phyloP scores from a whole-genome alignment of 1,284 basidiomycete species.

The Fomitiporia mediterranea region DNA sequence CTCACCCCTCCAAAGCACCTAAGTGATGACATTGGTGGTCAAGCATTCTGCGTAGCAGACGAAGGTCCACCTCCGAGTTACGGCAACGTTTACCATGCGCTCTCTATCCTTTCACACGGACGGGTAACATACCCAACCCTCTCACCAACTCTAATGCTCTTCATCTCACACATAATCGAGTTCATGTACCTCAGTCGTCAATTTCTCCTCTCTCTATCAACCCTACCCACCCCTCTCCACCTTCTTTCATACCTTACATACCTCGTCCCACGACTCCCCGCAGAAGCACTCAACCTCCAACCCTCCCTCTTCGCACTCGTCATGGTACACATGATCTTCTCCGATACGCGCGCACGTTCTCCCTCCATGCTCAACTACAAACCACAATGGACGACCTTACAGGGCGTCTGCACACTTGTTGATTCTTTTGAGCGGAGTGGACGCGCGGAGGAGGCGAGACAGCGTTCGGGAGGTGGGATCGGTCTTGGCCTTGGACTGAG shows the following conservation, averaged over 20 bases:
- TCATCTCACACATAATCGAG: conserved; percentile 52
- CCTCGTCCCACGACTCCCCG: conserved; percentile 44
- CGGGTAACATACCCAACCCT: conserved; percentile 47
- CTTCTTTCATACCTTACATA: conserved; percentile 32
- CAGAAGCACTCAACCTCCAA: conserved; percentile 61
- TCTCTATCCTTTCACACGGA: conserved; percentile 46
- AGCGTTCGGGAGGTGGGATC: conserved; percentile 28
- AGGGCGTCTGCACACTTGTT: conserved; percentile 38
- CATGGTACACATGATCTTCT: conserved; percentile 60
- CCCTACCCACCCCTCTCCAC: background rate
- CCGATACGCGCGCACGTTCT: conserved; percentile 63
- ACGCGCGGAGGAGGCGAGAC: conserved; percentile 32
- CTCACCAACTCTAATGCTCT: conserved; percentile 52
- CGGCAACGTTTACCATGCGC: conserved; percentile 51
- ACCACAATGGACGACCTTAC: conserved; percentile 52
- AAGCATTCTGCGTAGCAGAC: conserved; percentile 60
- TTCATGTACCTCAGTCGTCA: conserved; percentile 44
- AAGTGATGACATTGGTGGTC: conserved; percentile 61
- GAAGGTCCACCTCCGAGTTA: conserved; percentile 55
- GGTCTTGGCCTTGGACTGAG: background rate
- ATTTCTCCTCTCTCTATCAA: conserved; percentile 32
- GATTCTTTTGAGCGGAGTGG: conserved; percentile 44
- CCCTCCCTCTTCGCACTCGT: conserved; percentile 63
- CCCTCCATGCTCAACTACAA: conserved; percentile 66
- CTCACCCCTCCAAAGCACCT: conserved; percentile 33